phyloP scores from a whole-genome alignment of 805 yeast species.

The Metschnikowia vanudenii region DNA sequence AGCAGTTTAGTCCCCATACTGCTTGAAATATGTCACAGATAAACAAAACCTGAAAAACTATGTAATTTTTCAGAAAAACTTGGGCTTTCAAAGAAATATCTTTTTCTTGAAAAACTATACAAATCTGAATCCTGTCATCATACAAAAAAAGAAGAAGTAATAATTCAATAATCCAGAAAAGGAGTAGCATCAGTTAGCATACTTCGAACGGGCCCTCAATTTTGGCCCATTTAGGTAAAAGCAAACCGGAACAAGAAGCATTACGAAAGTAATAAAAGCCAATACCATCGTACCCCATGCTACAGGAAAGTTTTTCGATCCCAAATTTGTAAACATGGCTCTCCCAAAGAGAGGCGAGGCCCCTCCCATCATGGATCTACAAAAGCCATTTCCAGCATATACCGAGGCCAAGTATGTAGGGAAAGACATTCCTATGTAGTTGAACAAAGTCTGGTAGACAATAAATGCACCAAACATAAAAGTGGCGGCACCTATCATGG shows the following conservation, averaged over 20 bases:
- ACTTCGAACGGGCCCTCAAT: conserved; percentile 32
- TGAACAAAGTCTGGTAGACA: conserved; percentile 18
- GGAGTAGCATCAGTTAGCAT: conserved; percentile 13
- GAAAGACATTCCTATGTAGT: conserved; percentile 16
- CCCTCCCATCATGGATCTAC: conserved; percentile 16
- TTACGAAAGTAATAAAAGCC: conserved; percentile 20
- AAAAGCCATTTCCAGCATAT: conserved; percentile 17
- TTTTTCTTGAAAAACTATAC: too few relatives aligned
- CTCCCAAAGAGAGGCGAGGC: conserved; percentile 15
- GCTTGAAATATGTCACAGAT: too few relatives aligned
- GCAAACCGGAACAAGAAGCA: conserved; percentile 48
- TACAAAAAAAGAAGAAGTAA: too few relatives aligned
- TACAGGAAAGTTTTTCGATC: conserved; percentile 10
- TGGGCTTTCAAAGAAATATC: too few relatives aligned
- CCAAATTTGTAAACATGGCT: conserved; percentile 13
- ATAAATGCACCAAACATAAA: conserved; percentile 15
- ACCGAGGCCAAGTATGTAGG: conserved; percentile 16
- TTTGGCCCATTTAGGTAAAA: conserved; percentile 45
- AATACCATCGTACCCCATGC: conserved; percentile 18
- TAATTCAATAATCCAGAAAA: too few relatives aligned
- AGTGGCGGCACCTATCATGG: conserved; percentile 15
- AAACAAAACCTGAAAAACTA: too few relatives aligned
- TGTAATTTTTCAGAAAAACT: too few relatives aligned
- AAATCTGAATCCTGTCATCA: conserved; percentile 6
- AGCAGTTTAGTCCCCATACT: too few relatives aligned